Conservation (phyloP, 345 rosid species). For the Camelina sativa region DNA sequence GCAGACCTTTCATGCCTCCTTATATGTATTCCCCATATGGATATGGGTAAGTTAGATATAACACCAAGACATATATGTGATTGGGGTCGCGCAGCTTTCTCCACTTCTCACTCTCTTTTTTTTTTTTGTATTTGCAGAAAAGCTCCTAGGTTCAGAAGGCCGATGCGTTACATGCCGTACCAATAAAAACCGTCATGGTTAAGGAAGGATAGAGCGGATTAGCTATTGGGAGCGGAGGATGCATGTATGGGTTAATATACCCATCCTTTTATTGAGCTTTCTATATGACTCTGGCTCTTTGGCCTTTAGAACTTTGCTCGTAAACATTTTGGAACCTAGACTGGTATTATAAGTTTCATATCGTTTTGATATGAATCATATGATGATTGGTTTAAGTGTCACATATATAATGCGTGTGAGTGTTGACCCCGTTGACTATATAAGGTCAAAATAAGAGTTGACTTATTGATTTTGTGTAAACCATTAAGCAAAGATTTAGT, state of each 20-base stretch:
- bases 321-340: conserved; percentile 28
- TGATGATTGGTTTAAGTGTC: conserved; percentile 19
- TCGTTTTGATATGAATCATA: conserved; percentile 26
- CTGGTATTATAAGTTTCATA: conserved; percentile 33
- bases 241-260: conserved; percentile 6
- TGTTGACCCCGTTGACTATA: background rate
- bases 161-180: conserved; percentile 92
- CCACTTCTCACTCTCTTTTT: conserved; percentile 5
- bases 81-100: background rate
- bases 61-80: background rate
- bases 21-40: conserved; percentile 88
- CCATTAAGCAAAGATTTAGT: background rate
- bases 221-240: conserved; percentile 10
- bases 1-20: conserved; percentile 79
- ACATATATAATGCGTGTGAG: background rate
- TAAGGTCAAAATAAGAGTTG: background rate
- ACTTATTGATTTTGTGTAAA: background rate
- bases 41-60: conserved; percentile 66
- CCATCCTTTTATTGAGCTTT: conserved; percentile 26
- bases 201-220: conserved; percentile 8
- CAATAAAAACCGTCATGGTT: conserved; percentile 49
- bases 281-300: conserved; percentile 30
- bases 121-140: conserved; percentile 59
- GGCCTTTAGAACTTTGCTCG: conserved; percentile 20
- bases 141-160: conserved; percentile 84